Evolutionary conservation across 176 grass and related monocot species (phyloP), one percentile per base, ranked within the genome.

Genomic region (Paspalum notatum): DNA sequence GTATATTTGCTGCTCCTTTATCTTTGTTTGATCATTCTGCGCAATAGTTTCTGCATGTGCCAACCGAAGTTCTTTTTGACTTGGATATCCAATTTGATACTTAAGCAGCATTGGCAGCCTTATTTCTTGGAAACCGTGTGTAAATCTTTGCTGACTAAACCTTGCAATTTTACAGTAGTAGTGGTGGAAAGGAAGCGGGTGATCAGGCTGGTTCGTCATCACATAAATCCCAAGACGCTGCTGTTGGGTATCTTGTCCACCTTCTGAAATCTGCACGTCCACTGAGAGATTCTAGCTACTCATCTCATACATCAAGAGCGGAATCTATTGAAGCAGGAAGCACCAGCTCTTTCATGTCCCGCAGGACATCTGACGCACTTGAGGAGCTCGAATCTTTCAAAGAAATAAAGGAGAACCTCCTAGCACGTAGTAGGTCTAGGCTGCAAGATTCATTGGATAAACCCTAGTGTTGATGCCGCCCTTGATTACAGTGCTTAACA

Each of bases 161-260:
- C 57, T 67, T 86, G 17, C 22, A 68, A 68, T 59, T 85, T 83
- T 79, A 72, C 86, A 95, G 95, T 81, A 95, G 95, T 70, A 86
- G 84, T 68, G 86, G 91, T 58, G 92, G 86, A 39, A 98, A 84
- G 84, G 90, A 95, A 62, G 49, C 42, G 6, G 80, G 83, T 74
- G 76, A 90, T 73, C 66, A 83, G 83, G 51, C 76, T 40, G 67
- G 85, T 20, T 87, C 84, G 1, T 90, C 90, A 9, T 90, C 91
- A 39, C 88, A 93, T 76, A 99, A 93, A 88, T 99, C 93, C 47
- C 97, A 90, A 86, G 89, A 96, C 43, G 97, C 93, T 15, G 91
- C 91, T 43, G 97, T 96, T 39, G 97, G 91, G 50, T 81, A 75
- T 76, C 90, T 99, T 80, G 86, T 99, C 72, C 93, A 90, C 26